Percentiles rank a stretch among this genome's conserved stretches.
These are phyloP conservation scores for Phoenix dactylifera DNA, from an alignment of 176 grass and related monocot species.

Conservation along the genomic window DNA sequence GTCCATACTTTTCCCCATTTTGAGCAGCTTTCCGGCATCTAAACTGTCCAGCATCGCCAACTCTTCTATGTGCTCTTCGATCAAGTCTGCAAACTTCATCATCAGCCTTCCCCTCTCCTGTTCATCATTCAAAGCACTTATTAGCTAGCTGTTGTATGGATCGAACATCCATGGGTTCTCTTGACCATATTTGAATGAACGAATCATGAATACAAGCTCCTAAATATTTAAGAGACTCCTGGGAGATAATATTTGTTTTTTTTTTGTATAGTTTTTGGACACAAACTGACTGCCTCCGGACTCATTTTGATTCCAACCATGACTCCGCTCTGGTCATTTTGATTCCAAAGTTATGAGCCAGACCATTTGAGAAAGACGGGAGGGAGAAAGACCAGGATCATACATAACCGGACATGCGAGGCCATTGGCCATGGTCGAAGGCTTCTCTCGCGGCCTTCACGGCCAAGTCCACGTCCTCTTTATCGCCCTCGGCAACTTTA, in stretches of 20 bases:
- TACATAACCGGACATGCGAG: conserved; percentile 91
- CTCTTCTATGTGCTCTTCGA: conserved; percentile 63
- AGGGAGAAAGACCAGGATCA: background rate
- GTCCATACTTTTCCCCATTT: conserved; percentile 3
- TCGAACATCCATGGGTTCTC: no score
- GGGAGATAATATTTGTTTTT: no score
- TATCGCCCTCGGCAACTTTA: conserved; percentile 50
- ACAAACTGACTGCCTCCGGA: no score
- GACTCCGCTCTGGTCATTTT: no score
- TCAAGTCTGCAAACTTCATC: conserved; percentile 58
- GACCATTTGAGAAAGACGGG: background rate
- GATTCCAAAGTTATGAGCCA: no score
- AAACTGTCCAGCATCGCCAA: conserved; percentile 53
- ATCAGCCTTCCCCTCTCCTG: conserved; percentile 68
- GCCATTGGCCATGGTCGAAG: conserved; percentile 76
- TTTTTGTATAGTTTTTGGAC: no score
- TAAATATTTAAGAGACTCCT: no score
- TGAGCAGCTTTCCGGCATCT: conserved; percentile 71
- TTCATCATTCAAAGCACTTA: background rate
- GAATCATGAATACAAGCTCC: no score
- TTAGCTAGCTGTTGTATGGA: background rate
- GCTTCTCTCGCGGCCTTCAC: conserved; percentile 66
- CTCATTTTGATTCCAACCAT: no score
- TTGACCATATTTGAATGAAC: no score
- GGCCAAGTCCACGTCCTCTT: conserved; percentile 56